Evolutionary conservation across 768 basidiomycete genomes (phyloP).

Genomic region (Pleurotus cornucopiae): DNA sequence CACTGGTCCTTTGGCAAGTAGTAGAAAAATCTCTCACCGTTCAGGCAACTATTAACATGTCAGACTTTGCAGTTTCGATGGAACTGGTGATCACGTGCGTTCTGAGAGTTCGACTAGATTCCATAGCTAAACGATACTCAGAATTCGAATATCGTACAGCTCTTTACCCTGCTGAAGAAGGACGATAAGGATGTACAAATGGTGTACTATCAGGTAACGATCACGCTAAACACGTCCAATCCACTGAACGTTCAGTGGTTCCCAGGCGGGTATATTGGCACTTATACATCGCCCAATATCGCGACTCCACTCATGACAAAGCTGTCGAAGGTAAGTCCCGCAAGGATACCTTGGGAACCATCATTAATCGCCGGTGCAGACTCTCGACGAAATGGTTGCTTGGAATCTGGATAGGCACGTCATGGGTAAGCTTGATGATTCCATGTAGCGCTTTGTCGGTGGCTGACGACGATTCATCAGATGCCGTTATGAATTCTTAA

Average conservation of each 20-base stretch:
- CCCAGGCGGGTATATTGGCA: constrained; percentile 10
- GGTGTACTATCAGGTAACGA: constrained; percentile 51
- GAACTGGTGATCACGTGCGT: constrained; percentile 37
- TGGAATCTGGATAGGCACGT: constrained; percentile 46
- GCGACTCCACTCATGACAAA: constrained; percentile 29
- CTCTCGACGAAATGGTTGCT: constrained; percentile 45
- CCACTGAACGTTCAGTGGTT: neutral
- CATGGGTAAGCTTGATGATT: constrained; percentile 29
- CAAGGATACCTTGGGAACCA: neutral
- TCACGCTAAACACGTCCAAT: neutral
- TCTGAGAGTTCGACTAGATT: too few relatives aligned
- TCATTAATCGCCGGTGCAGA: constrained; percentile 21
- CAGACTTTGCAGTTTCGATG: neutral
- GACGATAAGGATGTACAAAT: constrained; percentile 47
- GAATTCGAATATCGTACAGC: constrained; percentile 51
- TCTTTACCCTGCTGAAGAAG: constrained; percentile 49
- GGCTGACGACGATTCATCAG: neutral
- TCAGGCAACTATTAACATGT: too few relatives aligned
- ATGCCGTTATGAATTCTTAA: constrained; percentile 6
- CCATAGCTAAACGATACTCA: neutral
- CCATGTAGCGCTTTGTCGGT: neutral
- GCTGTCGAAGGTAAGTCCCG: constrained; percentile 31
- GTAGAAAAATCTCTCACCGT: constrained; percentile 12
- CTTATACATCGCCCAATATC: constrained; percentile 34
- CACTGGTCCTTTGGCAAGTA: constrained; percentile 52